Base-by-base conservation (phyloP, 768 basidiomycete species). In the Termitomyces sp. region DNA sequence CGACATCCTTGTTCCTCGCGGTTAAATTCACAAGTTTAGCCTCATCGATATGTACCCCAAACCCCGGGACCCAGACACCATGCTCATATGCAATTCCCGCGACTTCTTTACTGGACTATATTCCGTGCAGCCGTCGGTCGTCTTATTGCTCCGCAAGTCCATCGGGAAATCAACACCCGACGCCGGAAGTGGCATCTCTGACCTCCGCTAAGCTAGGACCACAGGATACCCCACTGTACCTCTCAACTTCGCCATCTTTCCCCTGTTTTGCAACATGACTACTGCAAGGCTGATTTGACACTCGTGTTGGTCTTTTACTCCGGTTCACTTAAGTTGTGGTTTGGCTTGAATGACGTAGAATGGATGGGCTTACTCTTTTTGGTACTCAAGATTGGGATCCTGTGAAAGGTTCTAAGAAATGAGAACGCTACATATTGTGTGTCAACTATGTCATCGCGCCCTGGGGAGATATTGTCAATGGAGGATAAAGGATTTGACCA, bases 171-270 rank as follows among this genome's bases (percentile, higher is more conserved):
- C 12, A 15, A 38, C 50, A 36, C 40, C 43, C 50, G 42, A 45
- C 12, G 38, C 49, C 42, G 14, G 50, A 61, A 61, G 55, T 50
- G 29, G 54, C 31, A 51, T 32, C 42, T 52, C 36, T 61, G 46
- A 61, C 60, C 60, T 51, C 55, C 60, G 56, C 34, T 57, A 36
- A 61, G 56, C 56, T 57, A 61, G 60, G 50, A n/a, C 20, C 36
- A 58, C 48, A 42, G 12, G 31, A 34, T 51, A 43, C 48, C n/a
- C 43, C n/a, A 40, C 32, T n/a, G 17, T 5, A 5, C 47, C 46
- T 48, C 36, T 37, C 36, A 17, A 12, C 36, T 9, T 55, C 45
- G 31, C 40, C 45, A 7, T 42, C 20, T 5, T 40, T 38, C 59
- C 31, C 60, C 55, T 52, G 60, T 61, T 61, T 57, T 49, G 54